Percentiles rank a stretch among this genome's conserved stretches.
Evolutionary conservation across 441 rosid genomes (phyloP).

Genomic region (Adansonia gregorii): DNA sequence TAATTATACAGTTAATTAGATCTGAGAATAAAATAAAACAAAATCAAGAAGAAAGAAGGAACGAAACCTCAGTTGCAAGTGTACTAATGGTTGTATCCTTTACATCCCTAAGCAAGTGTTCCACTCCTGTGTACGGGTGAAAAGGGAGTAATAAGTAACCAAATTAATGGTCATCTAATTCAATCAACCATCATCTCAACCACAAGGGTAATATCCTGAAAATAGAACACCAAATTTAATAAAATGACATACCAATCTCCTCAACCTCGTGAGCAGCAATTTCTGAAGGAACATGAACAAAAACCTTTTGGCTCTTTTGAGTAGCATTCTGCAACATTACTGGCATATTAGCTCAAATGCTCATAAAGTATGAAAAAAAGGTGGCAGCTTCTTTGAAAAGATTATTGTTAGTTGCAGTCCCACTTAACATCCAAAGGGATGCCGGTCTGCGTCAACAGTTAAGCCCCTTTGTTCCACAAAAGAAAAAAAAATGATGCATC

Average conservation of each 20-base stretch:
- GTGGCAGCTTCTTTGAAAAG: not conserved
- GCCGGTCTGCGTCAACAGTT: not conserved
- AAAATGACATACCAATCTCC: conserved; percentile 65
- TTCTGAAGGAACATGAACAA: conserved; percentile 87
- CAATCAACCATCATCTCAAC: conserved; percentile 1
- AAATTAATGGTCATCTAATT: not conserved
- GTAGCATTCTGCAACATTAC: conserved; percentile 71
- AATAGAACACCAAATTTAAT: conserved; percentile 14
- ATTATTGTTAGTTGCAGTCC: not conserved
- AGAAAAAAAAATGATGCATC: not conserved
- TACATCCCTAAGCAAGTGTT: conserved; percentile 85
- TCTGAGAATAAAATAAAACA: not conserved
- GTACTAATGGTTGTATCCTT: conserved; percentile 81
- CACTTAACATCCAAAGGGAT: conserved; percentile 9
- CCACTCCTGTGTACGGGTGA: conserved; percentile 56
- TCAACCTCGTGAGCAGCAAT: conserved; percentile 92
- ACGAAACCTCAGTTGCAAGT: conserved; percentile 51
- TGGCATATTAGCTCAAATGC: not conserved
- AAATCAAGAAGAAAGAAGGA: conserved; percentile 5
- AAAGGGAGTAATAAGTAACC: conserved; percentile 3
- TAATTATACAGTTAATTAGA: not conserved
- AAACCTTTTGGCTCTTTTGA: conserved; percentile 90
- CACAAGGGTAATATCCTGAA: not conserved
- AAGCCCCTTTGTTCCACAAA: not conserved
- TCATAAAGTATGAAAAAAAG: not conserved